phyloP scores from a whole-genome alignment of 139 green algal species.

The Ettlia oleoabundans region DNA sequence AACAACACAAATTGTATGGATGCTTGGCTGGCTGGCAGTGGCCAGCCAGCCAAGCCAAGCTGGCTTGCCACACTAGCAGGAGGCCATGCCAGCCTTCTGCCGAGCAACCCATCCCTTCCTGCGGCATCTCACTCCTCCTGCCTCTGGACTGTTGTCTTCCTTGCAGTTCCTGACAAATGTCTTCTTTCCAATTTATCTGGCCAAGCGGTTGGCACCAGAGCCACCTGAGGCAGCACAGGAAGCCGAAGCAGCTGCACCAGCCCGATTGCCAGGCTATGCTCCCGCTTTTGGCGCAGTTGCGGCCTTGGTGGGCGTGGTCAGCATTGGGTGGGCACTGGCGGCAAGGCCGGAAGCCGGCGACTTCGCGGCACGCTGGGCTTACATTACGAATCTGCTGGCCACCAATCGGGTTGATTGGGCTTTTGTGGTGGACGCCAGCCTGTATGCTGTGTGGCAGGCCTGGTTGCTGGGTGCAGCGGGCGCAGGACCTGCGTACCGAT shows the following conservation, averaged over 20 bases:
- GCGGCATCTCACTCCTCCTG: background rate
- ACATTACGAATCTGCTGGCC: conserved; percentile 47
- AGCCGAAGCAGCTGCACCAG: conserved; percentile 2
- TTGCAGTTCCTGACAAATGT: conserved; percentile 81
- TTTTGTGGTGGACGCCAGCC: conserved; percentile 75
- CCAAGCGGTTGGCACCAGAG: conserved; percentile 62
- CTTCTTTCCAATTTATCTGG: conserved; percentile 84
- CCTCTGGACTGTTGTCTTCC: background rate
- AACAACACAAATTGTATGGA: too few species aligned
- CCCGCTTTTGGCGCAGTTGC: conserved; percentile 31
- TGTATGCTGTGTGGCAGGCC: conserved; percentile 85
- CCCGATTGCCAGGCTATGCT: conserved; percentile 40
- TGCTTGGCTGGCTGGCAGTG: too few species aligned
- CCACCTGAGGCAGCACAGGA: background rate
- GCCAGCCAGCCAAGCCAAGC: too few species aligned
- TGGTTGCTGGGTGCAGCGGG: conserved; percentile 61
- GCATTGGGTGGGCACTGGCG: conserved; percentile 66
- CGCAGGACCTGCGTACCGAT: conserved; percentile 53
- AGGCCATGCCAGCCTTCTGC: too few species aligned
- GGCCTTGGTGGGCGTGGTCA: conserved; percentile 60
- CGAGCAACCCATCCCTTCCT: background rate
- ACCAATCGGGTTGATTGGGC: conserved; percentile 80
- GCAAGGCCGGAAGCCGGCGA: conserved; percentile 77
- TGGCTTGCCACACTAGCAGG: too few species aligned
- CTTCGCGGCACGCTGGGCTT: conserved; percentile 56